Conservation (phyloP, 345 rosid genomes). For the Brassica nigra region DNA sequence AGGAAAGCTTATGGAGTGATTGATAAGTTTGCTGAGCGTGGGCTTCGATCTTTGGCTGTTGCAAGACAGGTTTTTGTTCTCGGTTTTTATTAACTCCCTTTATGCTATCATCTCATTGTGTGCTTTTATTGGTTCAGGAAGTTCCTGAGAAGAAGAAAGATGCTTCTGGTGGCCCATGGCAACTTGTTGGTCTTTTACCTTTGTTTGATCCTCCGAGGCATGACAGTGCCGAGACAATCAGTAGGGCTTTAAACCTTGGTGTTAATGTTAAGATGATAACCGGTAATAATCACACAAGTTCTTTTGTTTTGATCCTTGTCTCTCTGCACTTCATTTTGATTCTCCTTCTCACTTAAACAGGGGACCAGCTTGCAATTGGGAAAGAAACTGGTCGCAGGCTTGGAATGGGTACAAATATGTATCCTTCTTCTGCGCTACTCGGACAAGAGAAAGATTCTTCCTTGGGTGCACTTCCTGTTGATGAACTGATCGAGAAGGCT, state of each 20-base stretch:
- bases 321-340: neutral
- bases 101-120: neutral
- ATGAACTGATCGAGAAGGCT: constrained; percentile 91
- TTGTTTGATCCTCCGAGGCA: constrained; percentile 97
- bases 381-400: constrained; percentile 97
- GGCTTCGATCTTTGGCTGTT: constrained; percentile 85
- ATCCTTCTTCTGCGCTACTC: constrained; percentile 84
- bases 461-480: constrained; percentile 75
- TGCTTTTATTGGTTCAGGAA: constrained; percentile 51
- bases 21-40: constrained; percentile 92
- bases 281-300: constrained; percentile 44
- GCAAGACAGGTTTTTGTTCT: constrained; percentile 69
- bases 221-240: constrained; percentile 94
- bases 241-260: constrained; percentile 88
- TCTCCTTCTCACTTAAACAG: constrained; percentile 35
- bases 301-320: neutral
- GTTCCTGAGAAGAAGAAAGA: constrained; percentile 82
- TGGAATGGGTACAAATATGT: constrained; percentile 98
- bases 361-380: constrained; percentile 93
- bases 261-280: constrained; percentile 95
- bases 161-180: constrained; percentile 82
- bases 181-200: constrained; percentile 76
- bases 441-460: constrained; percentile 85
- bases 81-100: neutral
- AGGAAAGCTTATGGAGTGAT: constrained; percentile 72